These are phyloP conservation scores for Metschnikowia amazonensis DNA, from an alignment of 805 yeast genomes.

Conservation along the genomic window DNA sequence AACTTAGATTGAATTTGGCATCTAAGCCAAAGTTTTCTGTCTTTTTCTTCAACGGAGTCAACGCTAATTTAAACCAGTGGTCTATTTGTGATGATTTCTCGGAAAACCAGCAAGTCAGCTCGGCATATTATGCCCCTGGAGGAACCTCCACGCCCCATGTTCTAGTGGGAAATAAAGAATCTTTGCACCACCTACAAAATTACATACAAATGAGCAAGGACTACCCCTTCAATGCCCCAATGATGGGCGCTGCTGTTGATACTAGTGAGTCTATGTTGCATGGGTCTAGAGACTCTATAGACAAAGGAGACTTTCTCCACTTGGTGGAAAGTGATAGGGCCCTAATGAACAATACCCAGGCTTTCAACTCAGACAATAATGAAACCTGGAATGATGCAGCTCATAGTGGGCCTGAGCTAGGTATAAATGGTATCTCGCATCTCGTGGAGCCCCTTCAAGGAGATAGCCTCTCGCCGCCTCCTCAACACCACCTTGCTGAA, in stretches of 20 bases:
- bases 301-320: conserved; percentile 1
- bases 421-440: not conserved
- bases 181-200: conserved; percentile 52
- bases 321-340: not conserved
- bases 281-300: not conserved
- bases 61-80: conserved; percentile 61
- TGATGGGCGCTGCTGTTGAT: not conserved
- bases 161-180: conserved; percentile 51
- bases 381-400: conserved; percentile 1
- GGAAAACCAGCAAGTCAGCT: conserved; percentile 76
- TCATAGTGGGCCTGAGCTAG: not conserved
- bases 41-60: conserved; percentile 56
- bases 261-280: not conserved
- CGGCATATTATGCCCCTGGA: conserved; percentile 51
- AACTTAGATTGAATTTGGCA: conserved; percentile 47
- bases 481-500: not conserved
- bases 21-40: conserved; percentile 78
- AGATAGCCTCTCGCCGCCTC: not conserved
- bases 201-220: conserved; percentile 37
- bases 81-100: conserved; percentile 80
- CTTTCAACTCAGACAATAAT: not conserved
- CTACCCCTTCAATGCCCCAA: conserved; percentile 3
- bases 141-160: conserved; percentile 68
- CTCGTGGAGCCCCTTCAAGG: not conserved
- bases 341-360: not conserved